These are phyloP conservation scores for Phoma herbarum DNA, from an alignment of 2,329 filamentous ascomycete species.

Conservation along the genomic window DNA sequence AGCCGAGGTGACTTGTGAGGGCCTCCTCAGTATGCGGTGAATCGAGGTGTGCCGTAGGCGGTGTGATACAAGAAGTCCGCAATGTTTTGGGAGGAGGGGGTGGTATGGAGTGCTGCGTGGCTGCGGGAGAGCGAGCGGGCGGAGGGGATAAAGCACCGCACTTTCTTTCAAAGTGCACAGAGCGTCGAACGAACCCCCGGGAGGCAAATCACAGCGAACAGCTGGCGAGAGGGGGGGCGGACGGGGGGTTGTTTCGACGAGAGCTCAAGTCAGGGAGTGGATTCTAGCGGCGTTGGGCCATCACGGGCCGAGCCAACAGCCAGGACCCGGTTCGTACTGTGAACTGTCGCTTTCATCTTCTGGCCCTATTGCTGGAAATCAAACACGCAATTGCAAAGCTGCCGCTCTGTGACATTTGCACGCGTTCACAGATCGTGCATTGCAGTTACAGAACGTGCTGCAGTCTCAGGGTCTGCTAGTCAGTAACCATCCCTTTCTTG, in stretches of 20 bases:
- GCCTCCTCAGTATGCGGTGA: constrained; percentile 16
- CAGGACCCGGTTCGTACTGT: constrained; percentile 17
- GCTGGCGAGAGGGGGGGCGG: constrained; percentile 26
- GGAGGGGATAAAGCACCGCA: constrained; percentile 21
- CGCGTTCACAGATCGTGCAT: constrained; percentile 4
- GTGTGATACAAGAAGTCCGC: constrained; percentile 24
- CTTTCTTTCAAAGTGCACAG: constrained; percentile 28
- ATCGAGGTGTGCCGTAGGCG: constrained; percentile 17
- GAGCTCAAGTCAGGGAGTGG: constrained; percentile 43
- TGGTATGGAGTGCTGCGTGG: constrained; percentile 21
- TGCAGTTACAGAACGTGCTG: constrained; percentile 15
- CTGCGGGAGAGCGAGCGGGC: constrained; percentile 21
- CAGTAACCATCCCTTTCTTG: constrained; percentile 11
- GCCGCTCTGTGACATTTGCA: constrained; percentile 1
- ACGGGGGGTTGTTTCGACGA: constrained; percentile 27
- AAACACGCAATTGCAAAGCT: constrained; percentile 4
- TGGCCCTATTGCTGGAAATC: constrained; percentile 1
- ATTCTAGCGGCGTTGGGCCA: constrained; percentile 19
- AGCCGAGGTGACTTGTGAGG: constrained; percentile 13
- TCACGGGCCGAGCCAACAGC: constrained; percentile 20
- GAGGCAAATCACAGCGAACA: constrained; percentile 26
- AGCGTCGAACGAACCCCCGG: constrained; percentile 23
- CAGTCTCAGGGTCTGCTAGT: constrained; percentile 9
- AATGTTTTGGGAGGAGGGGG: constrained; percentile 28
- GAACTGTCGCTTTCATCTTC: not conserved